Conservation (phyloP, 108 stramenopile genomes). For the Cyclostephanos tholiformis region DNA sequence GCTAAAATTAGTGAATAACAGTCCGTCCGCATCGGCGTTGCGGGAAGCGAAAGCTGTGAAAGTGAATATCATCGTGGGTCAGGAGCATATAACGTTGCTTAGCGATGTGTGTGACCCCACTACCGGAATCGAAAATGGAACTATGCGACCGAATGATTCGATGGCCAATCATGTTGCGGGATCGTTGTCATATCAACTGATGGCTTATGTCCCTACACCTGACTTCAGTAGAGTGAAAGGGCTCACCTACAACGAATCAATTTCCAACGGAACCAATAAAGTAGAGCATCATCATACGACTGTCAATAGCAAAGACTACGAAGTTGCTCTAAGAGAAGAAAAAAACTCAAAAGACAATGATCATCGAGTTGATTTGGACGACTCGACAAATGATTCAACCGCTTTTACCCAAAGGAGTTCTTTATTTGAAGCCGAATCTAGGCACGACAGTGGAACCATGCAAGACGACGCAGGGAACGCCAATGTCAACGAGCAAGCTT, state of each 20-base stretch:
- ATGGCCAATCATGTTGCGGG: not conserved
- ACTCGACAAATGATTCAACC: not conserved
- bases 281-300: not conserved
- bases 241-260: not conserved
- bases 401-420: not conserved
- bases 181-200: not conserved
- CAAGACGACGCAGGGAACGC: not conserved
- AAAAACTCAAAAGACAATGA: not conserved
- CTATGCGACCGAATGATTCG: not conserved
- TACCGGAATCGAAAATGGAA: not conserved
- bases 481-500: not conserved
- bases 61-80: not conserved
- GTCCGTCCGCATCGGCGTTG: not conserved
- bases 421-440: not conserved
- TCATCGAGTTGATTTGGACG: not conserved
- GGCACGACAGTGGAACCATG: not conserved
- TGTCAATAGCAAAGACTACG: too few species aligned
- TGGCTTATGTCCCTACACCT: not conserved
- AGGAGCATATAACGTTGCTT: not conserved
- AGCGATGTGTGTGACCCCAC: not conserved
- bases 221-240: not conserved
- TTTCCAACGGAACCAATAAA: not conserved
- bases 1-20: not conserved
- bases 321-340: not conserved
- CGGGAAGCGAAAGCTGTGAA: constrained; percentile 6